Conservation (phyloP, 2,329 filamentous ascomycete species). For the Exutisphaerella laricina region DNA sequence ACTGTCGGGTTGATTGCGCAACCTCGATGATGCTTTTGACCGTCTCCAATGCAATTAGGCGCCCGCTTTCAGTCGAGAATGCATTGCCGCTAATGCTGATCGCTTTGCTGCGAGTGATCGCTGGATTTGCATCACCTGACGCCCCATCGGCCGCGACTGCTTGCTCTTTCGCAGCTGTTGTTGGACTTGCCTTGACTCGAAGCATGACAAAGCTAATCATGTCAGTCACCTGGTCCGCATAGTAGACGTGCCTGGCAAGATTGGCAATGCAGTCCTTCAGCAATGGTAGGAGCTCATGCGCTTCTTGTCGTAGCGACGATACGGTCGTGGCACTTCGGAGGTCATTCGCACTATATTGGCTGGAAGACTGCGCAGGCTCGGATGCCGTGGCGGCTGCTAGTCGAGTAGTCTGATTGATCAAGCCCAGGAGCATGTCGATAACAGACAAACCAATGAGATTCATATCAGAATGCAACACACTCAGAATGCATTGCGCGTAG, state of each 20-base stretch:
- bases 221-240: slow-evolving; percentile 90
- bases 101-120: slow-evolving; percentile 23
- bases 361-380: neutral
- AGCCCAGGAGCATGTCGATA: slow-evolving; percentile 83
- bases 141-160: slow-evolving; percentile 9
- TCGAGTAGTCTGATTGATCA: slow-evolving; percentile 72
- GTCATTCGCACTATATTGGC: slow-evolving; percentile 4
- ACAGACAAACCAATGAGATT: slow-evolving; percentile 94
- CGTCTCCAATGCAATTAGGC: slow-evolving; percentile 62
- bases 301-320: slow-evolving; percentile 8
- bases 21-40: slow-evolving; percentile 78
- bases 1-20: slow-evolving; percentile 52
- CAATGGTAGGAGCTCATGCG: slow-evolving; percentile 29
- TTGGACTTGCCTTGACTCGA: slow-evolving; percentile 61
- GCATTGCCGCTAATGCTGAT: slow-evolving; percentile 41
- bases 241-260: slow-evolving; percentile 91
- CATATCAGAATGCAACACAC: slow-evolving; percentile 76
- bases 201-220: slow-evolving; percentile 79
- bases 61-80: slow-evolving; percentile 59
- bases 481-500: slow-evolving; percentile 71
- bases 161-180: slow-evolving; percentile 15
- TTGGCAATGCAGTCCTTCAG: slow-evolving; percentile 83
- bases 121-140: slow-evolving; percentile 8
- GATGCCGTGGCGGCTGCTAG: slow-evolving; percentile 5
- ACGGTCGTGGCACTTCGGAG: slow-evolving; percentile 4